Percentiles rank a stretch among this genome's conserved stretches.
These are phyloP conservation scores for Nannochloropsis gaditana DNA, from an alignment of 108 stramenopile species.

Conservation along the genomic window DNA sequence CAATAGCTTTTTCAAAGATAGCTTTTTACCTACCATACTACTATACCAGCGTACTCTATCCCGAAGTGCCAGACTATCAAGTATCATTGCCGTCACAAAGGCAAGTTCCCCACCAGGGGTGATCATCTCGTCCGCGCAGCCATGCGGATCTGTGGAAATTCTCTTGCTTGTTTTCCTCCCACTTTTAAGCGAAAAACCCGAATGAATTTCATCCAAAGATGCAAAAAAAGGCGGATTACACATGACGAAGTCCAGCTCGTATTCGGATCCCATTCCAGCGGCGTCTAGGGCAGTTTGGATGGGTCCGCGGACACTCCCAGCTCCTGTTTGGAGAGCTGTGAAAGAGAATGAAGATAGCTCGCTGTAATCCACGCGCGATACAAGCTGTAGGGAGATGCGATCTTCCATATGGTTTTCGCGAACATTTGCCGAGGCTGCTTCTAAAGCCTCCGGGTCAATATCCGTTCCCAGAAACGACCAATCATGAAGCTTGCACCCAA, in stretches of 20 bases:
- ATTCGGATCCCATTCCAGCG: background rate
- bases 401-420: constrained; percentile 61
- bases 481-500: constrained; percentile 47
- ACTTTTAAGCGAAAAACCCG: background rate
- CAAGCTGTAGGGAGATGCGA: constrained; percentile 55
- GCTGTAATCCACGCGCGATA: constrained; percentile 33
- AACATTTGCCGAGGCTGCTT: constrained; percentile 65
- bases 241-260: constrained; percentile 71
- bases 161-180: background rate
- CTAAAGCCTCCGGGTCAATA: constrained; percentile 68
- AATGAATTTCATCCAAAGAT: constrained; percentile 53
- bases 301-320: constrained; percentile 24
- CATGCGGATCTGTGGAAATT: background rate
- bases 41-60: constrained; percentile 67
- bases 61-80: constrained; percentile 59
- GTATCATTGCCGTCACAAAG: constrained; percentile 55
- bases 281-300: constrained; percentile 24
- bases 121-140: constrained; percentile 22
- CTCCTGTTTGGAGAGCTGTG: background rate
- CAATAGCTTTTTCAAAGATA: constrained; percentile 53
- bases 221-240: constrained; percentile 91
- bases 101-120: constrained; percentile 59
- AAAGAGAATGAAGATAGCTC: constrained; percentile 15
- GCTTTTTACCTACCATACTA: constrained; percentile 68
- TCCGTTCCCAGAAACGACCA: constrained; percentile 72